Percentiles rank a stretch among this genome's conserved stretches.
phyloP scores from a whole-genome alignment of 1,284 basidiomycete genomes.

The Stereum hirsutum region DNA sequence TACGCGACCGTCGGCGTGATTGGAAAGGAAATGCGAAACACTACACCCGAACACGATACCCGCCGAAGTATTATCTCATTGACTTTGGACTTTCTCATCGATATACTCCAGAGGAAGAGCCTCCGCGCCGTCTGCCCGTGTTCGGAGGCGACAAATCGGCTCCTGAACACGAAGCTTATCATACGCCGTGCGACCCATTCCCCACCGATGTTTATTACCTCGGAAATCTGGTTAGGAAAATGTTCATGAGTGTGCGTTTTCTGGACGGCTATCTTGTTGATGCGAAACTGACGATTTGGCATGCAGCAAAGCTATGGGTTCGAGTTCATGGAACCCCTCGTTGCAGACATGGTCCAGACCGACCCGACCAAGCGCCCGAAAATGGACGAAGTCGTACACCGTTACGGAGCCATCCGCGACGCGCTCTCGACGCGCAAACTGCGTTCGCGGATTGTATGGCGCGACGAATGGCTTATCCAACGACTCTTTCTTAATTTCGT shows the following conservation, averaged over 20 bases:
- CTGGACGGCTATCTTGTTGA: no score
- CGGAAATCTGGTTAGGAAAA: slow-evolving; percentile 12
- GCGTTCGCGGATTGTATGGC: no score
- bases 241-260: slow-evolving; percentile 6
- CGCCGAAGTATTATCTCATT: slow-evolving; percentile 20
- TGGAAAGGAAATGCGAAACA: slow-evolving; percentile 13
- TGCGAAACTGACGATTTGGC: no score
- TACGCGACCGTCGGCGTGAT: slow-evolving; percentile 6
- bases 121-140: slow-evolving; percentile 1
- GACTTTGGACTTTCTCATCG: slow-evolving; percentile 25
- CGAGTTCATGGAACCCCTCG: no score
- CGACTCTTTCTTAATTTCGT: no score
- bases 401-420: no score
- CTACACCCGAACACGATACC: slow-evolving; percentile 15
- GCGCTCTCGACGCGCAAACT: no score
- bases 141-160: slow-evolving; percentile 7
- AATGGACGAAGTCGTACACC: no score
- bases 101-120: slow-evolving; percentile 4
- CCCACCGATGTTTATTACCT: slow-evolving; percentile 17
- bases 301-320: no score
- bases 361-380: no score
- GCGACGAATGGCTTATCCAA: no score
- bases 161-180: slow-evolving; percentile 1
- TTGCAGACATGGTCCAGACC: no score
- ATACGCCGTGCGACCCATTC: slow-evolving; percentile 12